A percentile compares a stretch with the other conserved stretches of the same genome.
Evolutionary conservation across 768 basidiomycete genomes (phyloP).

Genomic region (Xerocomellus dryophilus): DNA sequence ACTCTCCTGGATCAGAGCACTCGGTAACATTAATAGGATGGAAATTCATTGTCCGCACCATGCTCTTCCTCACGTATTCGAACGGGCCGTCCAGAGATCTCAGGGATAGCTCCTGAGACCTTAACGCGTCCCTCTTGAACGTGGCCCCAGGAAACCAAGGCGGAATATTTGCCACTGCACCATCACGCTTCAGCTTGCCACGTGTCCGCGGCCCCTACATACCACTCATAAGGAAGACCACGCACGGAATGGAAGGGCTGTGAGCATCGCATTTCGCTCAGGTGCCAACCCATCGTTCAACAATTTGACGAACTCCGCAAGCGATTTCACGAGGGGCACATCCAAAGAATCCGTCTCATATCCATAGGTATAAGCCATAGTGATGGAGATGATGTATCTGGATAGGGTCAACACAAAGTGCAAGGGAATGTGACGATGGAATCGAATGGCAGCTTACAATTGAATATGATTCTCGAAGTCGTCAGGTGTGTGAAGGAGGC

Average conservation of each 20-base stretch:
- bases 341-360: slow-evolving; percentile 28
- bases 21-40: not conserved
- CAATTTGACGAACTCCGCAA: slow-evolving; percentile 22
- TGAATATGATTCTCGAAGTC: slow-evolving; percentile 27
- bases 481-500: slow-evolving; percentile 22
- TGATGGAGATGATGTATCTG: slow-evolving; percentile 33
- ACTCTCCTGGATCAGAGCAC: slow-evolving; percentile 14
- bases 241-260: slow-evolving; percentile 31
- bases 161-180: slow-evolving; percentile 27
- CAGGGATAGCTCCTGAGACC: slow-evolving; percentile 27
- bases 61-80: slow-evolving; percentile 26
- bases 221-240: not conserved
- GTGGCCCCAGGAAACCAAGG: slow-evolving; percentile 30
- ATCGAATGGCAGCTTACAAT: slow-evolving; percentile 11
- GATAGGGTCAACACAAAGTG: not conserved
- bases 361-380: slow-evolving; percentile 31
- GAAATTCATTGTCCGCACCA: slow-evolving; percentile 17
- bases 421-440: not conserved
- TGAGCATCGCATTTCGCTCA: slow-evolving; percentile 27
- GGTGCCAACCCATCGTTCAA: slow-evolving; percentile 24
- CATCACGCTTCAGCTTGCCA: slow-evolving; percentile 1
- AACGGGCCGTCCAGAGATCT: slow-evolving; percentile 26
- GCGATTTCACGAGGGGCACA: slow-evolving; percentile 25
- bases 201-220: not conserved
- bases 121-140: slow-evolving; percentile 28